Evolutionary conservation across 257 asterid genomes (phyloP), one percentile per base, ranked within the genome.

Genomic region (Solanum pinnatisectum): DNA sequence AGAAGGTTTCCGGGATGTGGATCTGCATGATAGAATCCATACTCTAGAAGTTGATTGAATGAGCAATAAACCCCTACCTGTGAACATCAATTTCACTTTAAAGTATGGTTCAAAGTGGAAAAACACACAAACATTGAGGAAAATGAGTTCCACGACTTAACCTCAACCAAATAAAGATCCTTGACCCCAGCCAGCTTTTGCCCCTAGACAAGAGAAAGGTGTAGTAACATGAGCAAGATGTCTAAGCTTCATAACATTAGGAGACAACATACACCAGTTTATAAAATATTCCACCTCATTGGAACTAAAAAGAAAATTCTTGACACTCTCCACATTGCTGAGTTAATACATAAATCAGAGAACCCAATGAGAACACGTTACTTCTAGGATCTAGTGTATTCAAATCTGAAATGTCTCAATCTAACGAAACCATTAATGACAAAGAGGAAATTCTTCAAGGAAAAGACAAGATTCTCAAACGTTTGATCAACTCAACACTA

Each of bases 31-130:
- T 97, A 97, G 92, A 97, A 97, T 46, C 99, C 99, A 92, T 68
- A 88, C 92, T 96, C 98, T 81, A 97, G 94, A 92, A 97, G 99
- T 93, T 97, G 99, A 92, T 96, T 97, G 92, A 96, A 97, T 22
- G 99, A 97, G 89, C 99, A 97, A 92, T 97, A 97, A 83, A 97
- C 99, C 89, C 99, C 99, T 82, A 97, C 96, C 98, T 97, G 94
- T 84, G 89, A 35, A 88, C 32, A 87, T 74, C 36, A 89, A 44
- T 36, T 52, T 40, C 89, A 44, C 84, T 90, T 82, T 33, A 36
- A 23, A 33, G 49, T 35, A 37, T 6, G 82, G 46, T 44, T 42
- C 44, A 46, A 65, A 9, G 84, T 72, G 42, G 83, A 86, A 30
- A n/a, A 22, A 46, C 68, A 46, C 35, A 86, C 36, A 16, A 68